A percentile compares a stretch with the other conserved stretches of the same genome.
phyloP scores from a whole-genome alignment of 495 filamentous ascomycete species.

The Penicillium parvum region DNA sequence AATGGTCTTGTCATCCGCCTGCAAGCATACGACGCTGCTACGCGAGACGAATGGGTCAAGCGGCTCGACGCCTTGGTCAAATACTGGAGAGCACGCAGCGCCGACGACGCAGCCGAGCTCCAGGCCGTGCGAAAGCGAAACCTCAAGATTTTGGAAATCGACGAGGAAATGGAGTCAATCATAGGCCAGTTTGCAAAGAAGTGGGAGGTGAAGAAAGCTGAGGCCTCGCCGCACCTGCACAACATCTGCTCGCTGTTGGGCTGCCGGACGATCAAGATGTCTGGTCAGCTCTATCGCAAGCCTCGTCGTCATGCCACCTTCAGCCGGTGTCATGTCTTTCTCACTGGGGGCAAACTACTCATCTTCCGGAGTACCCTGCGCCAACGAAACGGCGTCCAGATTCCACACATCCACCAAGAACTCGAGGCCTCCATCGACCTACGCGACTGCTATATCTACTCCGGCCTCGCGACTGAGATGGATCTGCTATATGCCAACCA shows the following conservation, averaged over 20 bases:
- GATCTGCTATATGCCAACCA: constrained; percentile 67
- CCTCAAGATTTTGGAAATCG: constrained; percentile 58
- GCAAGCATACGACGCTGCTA: constrained; percentile 56
- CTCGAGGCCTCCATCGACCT: constrained; percentile 56
- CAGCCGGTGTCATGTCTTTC: constrained; percentile 57
- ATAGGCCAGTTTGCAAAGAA: constrained; percentile 66
- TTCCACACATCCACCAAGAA: constrained; percentile 61
- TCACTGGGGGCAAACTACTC: constrained; percentile 58
- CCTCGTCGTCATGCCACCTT: constrained; percentile 62
- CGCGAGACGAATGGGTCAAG: constrained; percentile 62
- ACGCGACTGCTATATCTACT: constrained; percentile 69
- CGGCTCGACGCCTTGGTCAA: constrained; percentile 54
- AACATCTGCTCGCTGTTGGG: constrained; percentile 64
- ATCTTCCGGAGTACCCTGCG: constrained; percentile 61
- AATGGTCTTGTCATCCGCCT: constrained; percentile 64
- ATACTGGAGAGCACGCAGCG: constrained; percentile 62
- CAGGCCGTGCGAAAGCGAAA: constrained; percentile 57
- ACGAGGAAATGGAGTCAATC: constrained; percentile 65
- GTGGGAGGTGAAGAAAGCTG: constrained; percentile 67
- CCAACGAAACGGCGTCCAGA: constrained; percentile 49
- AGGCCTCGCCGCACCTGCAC: constrained; percentile 61
- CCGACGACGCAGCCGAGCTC: constrained; percentile 52
- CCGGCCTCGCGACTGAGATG: constrained; percentile 59
- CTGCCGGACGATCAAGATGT: constrained; percentile 65
- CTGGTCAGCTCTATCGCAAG: constrained; percentile 63